Evolutionary conservation across 495 filamentous ascomycete genomes (phyloP), one percentile per base, ranked within the genome.

Genomic region (Aspergillus ellipticus): DNA sequence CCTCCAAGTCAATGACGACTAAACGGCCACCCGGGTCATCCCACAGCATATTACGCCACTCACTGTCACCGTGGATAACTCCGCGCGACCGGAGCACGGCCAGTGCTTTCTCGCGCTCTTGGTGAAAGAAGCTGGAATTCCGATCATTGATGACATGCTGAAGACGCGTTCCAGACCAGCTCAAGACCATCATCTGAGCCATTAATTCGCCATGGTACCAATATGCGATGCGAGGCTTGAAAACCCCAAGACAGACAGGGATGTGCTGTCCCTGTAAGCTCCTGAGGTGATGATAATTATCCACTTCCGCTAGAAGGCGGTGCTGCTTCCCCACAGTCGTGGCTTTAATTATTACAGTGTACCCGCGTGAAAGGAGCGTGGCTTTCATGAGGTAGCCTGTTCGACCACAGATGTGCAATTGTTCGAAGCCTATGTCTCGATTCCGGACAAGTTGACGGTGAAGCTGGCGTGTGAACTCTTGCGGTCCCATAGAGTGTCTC

Each of bases 341-440:
- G 37, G 65, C 63, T 52, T 68, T 70, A 22, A 68, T 66, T 0
- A 68, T 41, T 41, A 68, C 52, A 29, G 65, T 68, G 22, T 70
- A 70, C 35, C 67, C 59, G 43, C 57, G 61, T 26, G 54, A 65
- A 17, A 66, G 43, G 21, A 70, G 59, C n/a, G 61, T 66, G 7
- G 65, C 65, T 57, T 68, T 70, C 11, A 70, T 42, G 20, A 70
- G 62, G 45, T 64, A 70, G 17, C 65, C 63, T 10, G 59, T 70
- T 51, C 55, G 59, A 53, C 65, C 57, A 61, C 58, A 45, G 49
- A 70, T 37, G 35, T 70, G 57, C 10, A 70, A 49, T 20, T 57
- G 55, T 55, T 63, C 54, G 51, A 70, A 67, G 11, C 67, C 57
- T 37, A 35, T 10, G 37, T 64, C 22, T 56, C 59, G 59, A 57